Evolutionary conservation across 2,329 filamentous ascomycete species (phyloP).

Genomic region (Fusarium sp.): DNA sequence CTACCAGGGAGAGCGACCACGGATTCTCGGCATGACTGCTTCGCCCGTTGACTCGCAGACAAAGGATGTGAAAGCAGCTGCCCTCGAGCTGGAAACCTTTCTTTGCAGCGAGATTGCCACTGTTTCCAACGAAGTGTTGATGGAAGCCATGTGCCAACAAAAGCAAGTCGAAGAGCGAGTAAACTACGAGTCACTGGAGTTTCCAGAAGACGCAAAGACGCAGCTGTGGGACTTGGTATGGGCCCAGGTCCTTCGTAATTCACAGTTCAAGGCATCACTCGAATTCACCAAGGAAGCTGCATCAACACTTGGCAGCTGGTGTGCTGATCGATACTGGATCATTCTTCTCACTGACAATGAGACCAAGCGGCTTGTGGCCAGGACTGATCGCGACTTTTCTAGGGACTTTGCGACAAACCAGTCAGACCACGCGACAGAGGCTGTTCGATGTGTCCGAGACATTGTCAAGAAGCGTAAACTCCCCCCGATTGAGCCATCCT

Average conservation of each 20-base stretch:
- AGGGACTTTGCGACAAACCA: constrained; percentile 27
- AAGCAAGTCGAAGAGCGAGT: constrained; percentile 63
- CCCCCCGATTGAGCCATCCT: constrained; percentile 44
- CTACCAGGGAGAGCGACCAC: constrained; percentile 68
- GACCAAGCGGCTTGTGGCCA: constrained; percentile 69
- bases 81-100: constrained; percentile 78
- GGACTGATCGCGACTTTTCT: constrained; percentile 56
- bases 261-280: constrained; percentile 68
- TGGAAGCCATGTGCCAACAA: constrained; percentile 36
- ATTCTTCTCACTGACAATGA: constrained; percentile 74
- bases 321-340: constrained; percentile 84
- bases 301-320: constrained; percentile 82
- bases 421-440: constrained; percentile 62
- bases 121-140: constrained; percentile 56
- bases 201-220: constrained; percentile 67
- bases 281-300: constrained; percentile 69
- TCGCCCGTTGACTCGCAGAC: constrained; percentile 89
- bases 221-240: constrained; percentile 70
- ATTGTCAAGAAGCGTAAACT: constrained; percentile 67
- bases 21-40: constrained; percentile 95
- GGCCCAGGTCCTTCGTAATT: constrained; percentile 53
- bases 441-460: constrained; percentile 69
- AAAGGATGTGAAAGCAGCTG: constrained; percentile 74
- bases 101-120: constrained; percentile 89
- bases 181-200: constrained; percentile 58